These are phyloP conservation scores for Pseudoperonospora humuli DNA, from an alignment of 352 stramenopile species.

Conservation along the genomic window DNA sequence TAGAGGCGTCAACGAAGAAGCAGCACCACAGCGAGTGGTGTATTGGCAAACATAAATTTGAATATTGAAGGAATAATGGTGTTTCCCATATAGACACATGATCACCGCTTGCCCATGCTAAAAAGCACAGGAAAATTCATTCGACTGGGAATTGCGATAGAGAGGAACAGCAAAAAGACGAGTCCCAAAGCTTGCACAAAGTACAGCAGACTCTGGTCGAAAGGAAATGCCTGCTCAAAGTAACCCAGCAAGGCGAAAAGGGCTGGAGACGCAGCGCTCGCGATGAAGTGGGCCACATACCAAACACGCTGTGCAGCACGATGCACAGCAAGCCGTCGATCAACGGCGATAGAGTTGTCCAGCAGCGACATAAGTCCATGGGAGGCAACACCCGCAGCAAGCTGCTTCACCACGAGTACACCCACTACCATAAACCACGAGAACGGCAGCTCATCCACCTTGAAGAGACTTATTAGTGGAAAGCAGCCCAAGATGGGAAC, in stretches of 20 bases:
- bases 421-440: constrained; percentile 49
- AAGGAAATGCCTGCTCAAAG: constrained; percentile 67
- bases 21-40: too few species aligned
- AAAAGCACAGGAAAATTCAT: constrained; percentile 82
- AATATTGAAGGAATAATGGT: too few species aligned
- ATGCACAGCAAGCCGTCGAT: constrained; percentile 63
- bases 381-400: constrained; percentile 47
- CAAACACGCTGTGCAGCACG: constrained; percentile 50
- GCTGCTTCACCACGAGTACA: constrained; percentile 56
- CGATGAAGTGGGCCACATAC: constrained; percentile 52
- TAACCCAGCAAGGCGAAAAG: constrained; percentile 73
- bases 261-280: constrained; percentile 36
- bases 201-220: constrained; percentile 75
- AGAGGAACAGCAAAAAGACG: constrained; percentile 67
- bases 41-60: too few species aligned
- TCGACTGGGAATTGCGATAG: constrained; percentile 63
- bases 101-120: constrained; percentile 69
- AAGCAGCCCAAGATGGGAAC: constrained; percentile 62
- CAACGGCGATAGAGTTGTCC: constrained; percentile 74
- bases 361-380: constrained; percentile 60
- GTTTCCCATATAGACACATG: too few species aligned
- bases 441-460: constrained; percentile 56
- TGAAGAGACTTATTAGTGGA: constrained; percentile 63
- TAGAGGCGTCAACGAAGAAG: too few species aligned
- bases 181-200: constrained; percentile 62